These are phyloP conservation scores for Dentipellis sp. DNA, from an alignment of 768 basidiomycete species.

Conservation along the genomic window DNA sequence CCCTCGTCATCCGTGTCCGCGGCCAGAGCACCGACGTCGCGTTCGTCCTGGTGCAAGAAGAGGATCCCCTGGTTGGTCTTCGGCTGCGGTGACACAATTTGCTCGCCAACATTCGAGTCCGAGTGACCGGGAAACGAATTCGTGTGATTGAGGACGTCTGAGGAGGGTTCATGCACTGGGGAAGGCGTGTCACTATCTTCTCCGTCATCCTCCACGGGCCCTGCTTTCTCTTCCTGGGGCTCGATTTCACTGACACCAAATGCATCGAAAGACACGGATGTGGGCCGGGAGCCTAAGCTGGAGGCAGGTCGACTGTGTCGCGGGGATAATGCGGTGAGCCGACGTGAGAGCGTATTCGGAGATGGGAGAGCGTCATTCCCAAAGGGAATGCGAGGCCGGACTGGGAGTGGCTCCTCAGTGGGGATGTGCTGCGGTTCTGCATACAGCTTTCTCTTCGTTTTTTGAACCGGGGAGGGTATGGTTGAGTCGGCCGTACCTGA, in stretches of 20 bases:
- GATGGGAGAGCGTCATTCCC: slow-evolving; percentile 22
- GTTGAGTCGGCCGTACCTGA: slow-evolving; percentile 64
- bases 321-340: slow-evolving; percentile 20
- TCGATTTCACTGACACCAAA: neutral
- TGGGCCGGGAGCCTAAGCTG: neutral
- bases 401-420: slow-evolving; percentile 16
- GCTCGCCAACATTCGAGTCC: neutral
- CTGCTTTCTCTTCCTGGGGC: neutral
- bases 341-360: slow-evolving; percentile 18
- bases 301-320: slow-evolving; percentile 6
- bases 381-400: slow-evolving; percentile 10
- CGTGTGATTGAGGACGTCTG: neutral
- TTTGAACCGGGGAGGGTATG: slow-evolving; percentile 39
- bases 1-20: neutral
- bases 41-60: neutral
- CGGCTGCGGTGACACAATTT: neutral
- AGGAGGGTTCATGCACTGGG: too few species aligned
- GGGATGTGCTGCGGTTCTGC: slow-evolving; percentile 5
- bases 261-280: neutral
- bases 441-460: slow-evolving; percentile 20
- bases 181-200: neutral
- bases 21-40: neutral
- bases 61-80: neutral
- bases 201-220: neutral
- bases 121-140: neutral